phyloP scores from a whole-genome alignment of 2,329 filamentous ascomycete genomes.

The Arthrobotrys sinensis region DNA sequence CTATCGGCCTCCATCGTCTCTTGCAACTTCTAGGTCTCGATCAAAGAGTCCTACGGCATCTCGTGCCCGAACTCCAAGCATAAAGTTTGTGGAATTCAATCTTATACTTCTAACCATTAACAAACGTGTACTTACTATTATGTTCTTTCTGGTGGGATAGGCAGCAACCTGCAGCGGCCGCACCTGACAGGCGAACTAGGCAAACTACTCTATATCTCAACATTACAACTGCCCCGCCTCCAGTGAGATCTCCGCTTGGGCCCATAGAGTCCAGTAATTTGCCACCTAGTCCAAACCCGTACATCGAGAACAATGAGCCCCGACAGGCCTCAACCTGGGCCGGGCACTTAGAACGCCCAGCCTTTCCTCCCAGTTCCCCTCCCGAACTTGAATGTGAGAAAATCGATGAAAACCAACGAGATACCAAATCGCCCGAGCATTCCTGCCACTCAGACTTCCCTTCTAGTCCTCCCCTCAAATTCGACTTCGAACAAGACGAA shows the following conservation, averaged over 20 bases:
- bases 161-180: neutral
- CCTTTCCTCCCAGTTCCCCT: neutral
- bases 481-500: neutral
- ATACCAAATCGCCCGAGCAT: neutral
- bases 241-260: conserved; percentile 1
- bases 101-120: neutral
- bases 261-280: neutral
- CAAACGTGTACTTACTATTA: neutral
- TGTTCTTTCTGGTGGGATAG: neutral
- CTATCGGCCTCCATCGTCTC: conserved; percentile 36
- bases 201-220: conserved; percentile 35
- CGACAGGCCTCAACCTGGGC: neutral
- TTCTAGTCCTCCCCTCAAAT: conserved; percentile 7
- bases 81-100: neutral
- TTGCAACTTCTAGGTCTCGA: conserved; percentile 25
- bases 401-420: neutral
- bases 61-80: conserved; percentile 1
- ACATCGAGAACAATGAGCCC: neutral
- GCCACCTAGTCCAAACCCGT: neutral
- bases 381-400: neutral
- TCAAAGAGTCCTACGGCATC: neutral
- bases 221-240: conserved; percentile 10
- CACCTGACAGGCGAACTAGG: neutral
- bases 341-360: neutral
- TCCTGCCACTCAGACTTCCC: neutral